These are phyloP conservation scores for Gracilaria domingensis DNA, from an alignment of 23 red algal genomes.

Conservation along the genomic window DNA sequence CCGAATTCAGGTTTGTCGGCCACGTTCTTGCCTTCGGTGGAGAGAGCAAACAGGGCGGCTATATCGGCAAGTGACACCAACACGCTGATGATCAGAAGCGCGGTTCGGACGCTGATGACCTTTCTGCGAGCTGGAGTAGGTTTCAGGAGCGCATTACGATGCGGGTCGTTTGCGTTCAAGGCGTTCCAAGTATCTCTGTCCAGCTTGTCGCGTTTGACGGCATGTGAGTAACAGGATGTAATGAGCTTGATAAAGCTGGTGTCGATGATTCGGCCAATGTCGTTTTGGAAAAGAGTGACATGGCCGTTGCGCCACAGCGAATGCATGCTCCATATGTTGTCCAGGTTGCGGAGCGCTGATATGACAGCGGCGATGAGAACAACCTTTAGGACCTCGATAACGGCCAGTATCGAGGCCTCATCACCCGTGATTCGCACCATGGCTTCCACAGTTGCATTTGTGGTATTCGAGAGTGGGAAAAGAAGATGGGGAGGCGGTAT, in stretches of 20 bases:
- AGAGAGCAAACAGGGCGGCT: constrained; percentile 19
- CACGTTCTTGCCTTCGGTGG: constrained; percentile 30
- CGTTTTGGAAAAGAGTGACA: constrained; percentile 5
- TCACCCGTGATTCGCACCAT: constrained; percentile 27
- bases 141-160: neutral
- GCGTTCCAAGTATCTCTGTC: neutral
- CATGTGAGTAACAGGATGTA: neutral
- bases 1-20: constrained; percentile 34
- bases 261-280: constrained; percentile 7
- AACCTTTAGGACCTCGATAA: constrained; percentile 21
- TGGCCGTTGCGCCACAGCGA: neutral
- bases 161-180: neutral
- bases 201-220: neutral
- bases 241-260: neutral
- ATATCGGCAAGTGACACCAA: neutral
- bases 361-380: neutral
- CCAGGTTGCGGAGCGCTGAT: neutral
- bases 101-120: neutral
- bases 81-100: neutral
- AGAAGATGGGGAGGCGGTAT: too few species aligned
- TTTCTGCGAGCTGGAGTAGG: neutral
- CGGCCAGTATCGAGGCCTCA: constrained; percentile 18
- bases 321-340: constrained; percentile 13
- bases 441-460: too few species aligned
- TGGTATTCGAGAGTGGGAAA: too few species aligned